Percentiles rank a stretch among this genome's conserved stretches.
Conservation (phyloP, 2,329 filamentous ascomycete genomes). For the Immersiporthe knoxdaviesiana region DNA sequence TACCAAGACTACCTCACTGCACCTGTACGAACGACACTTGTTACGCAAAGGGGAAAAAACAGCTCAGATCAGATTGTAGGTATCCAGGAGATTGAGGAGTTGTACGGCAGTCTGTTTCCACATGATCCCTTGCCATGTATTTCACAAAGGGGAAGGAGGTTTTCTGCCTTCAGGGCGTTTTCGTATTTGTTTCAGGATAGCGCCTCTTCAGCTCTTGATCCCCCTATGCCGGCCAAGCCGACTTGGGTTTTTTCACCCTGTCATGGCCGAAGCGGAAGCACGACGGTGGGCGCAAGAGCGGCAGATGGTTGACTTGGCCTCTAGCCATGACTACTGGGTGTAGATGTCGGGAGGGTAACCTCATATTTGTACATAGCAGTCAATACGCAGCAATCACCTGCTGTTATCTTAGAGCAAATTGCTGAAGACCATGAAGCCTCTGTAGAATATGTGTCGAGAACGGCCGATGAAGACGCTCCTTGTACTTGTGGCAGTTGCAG, state of each 20-base stretch:
- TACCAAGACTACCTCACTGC: not conserved
- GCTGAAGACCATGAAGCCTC: not conserved
- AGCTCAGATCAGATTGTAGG: conserved; percentile 15
- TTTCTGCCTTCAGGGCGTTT: conserved; percentile 25
- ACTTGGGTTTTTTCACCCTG: conserved; percentile 19
- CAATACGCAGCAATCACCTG: not conserved
- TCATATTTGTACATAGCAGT: conserved; percentile 23
- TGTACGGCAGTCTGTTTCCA: conserved; percentile 18
- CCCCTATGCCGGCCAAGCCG: conserved; percentile 16
- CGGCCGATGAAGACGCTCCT: not conserved
- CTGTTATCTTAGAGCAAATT: not conserved
- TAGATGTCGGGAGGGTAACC: conserved; percentile 27
- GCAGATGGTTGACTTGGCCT: conserved; percentile 11
- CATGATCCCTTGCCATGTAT: conserved; percentile 11
- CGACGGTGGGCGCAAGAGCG: conserved; percentile 17
- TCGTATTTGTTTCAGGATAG: conserved; percentile 14
- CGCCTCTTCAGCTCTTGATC: conserved; percentile 14
- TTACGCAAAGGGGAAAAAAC: not conserved
- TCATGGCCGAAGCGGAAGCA: conserved; percentile 13
- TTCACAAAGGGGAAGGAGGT: conserved; percentile 9
- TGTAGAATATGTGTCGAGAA: not conserved
- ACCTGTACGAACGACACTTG: not conserved
- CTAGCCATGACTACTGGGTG: conserved; percentile 18
- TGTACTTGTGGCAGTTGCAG: not conserved
- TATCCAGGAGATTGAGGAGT: conserved; percentile 24